These are phyloP conservation scores for Colletotrichum kahawae DNA, from an alignment of 2,329 filamentous ascomycete genomes.

Conservation along the genomic window DNA sequence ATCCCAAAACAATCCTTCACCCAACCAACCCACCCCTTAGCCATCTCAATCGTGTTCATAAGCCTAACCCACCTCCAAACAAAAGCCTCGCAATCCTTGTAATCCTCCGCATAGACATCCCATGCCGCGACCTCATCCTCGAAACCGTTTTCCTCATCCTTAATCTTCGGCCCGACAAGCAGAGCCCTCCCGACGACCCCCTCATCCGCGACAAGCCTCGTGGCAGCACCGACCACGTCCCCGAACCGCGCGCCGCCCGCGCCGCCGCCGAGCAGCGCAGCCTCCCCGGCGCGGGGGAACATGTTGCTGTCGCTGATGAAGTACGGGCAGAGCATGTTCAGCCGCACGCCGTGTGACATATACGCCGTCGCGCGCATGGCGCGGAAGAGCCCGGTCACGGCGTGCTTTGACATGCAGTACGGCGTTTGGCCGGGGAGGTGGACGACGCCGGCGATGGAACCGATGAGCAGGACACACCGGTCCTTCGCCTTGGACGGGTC, in stretches of 20 bases:
- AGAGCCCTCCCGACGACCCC: slow-evolving; percentile 61
- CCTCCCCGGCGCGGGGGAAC: slow-evolving; percentile 51
- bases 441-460: slow-evolving; percentile 63
- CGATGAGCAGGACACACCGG: slow-evolving; percentile 66
- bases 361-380: slow-evolving; percentile 57
- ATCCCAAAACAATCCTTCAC: slow-evolving; percentile 25
- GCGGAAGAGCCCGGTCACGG: slow-evolving; percentile 68
- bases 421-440: slow-evolving; percentile 50
- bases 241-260: slow-evolving; percentile 50
- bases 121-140: slow-evolving; percentile 51
- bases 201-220: slow-evolving; percentile 64
- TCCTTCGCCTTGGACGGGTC: slow-evolving; percentile 40
- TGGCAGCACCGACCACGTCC: slow-evolving; percentile 69
- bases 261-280: slow-evolving; percentile 59
- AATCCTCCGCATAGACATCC: slow-evolving; percentile 67
- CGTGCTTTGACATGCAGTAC: slow-evolving; percentile 70
- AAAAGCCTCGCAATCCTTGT: slow-evolving; percentile 61
- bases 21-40: slow-evolving; percentile 61
- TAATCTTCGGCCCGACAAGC: slow-evolving; percentile 55
- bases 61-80: slow-evolving; percentile 56
- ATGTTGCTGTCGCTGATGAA: slow-evolving; percentile 65
- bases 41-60: slow-evolving; percentile 53
- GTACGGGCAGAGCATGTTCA: slow-evolving; percentile 72
- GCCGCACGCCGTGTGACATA: slow-evolving; percentile 53
- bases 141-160: not conserved